A percentile compares a stretch with the other conserved stretches of the same genome.
Conservation (phyloP, 75 land plant species). For the Larix kaempferi region DNA sequence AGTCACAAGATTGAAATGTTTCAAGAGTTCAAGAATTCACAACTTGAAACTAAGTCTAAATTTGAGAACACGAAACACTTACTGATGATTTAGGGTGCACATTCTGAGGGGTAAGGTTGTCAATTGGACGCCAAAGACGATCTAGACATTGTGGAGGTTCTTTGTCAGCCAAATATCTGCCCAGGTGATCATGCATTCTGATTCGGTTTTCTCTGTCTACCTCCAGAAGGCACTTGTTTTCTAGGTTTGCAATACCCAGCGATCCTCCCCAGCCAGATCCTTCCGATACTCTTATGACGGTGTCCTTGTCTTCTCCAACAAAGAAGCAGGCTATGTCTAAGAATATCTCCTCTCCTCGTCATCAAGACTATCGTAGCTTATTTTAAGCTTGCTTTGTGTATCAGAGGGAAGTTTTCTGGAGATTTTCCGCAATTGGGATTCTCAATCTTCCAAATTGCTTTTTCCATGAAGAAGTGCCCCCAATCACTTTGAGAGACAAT, state of each 20-base stretch:
- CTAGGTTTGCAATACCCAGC: neutral
- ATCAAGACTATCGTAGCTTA: neutral
- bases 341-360: neutral
- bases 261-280: neutral
- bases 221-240: neutral
- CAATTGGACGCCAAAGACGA: no score
- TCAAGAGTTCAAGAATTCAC: no score
- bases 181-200: slow-evolving; percentile 3
- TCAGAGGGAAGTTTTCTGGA: neutral
- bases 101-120: no score
- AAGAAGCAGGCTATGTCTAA: neutral
- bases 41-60: no score
- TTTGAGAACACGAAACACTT: no score
- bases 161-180: neutral
- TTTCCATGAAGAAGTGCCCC: no score
- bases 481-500: no score
- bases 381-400: neutral
- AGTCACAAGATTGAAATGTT: no score
- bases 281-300: neutral
- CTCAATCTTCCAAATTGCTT: neutral
- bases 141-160: neutral
- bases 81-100: no score
- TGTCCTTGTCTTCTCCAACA: neutral
- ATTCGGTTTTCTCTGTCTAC: neutral
- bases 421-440: neutral